Evolutionary conservation across 2,329 filamentous ascomycete species (phyloP).

Genomic region (Colletotrichum sublineola): DNA sequence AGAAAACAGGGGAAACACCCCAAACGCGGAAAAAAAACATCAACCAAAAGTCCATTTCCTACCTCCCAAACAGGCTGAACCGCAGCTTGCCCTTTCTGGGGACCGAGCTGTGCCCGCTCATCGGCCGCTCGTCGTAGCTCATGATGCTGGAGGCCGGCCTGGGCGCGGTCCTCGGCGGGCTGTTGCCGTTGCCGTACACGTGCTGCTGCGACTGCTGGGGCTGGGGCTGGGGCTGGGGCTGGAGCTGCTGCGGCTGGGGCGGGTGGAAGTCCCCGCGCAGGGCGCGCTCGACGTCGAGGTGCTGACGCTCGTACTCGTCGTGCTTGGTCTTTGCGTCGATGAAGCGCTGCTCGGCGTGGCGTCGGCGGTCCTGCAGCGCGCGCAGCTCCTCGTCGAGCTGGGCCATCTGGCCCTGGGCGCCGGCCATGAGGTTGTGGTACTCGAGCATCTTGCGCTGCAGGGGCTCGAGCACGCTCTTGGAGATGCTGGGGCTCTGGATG

Average conservation of each 20-base stretch:
- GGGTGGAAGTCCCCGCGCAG: constrained; percentile 54
- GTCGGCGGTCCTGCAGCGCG: constrained; percentile 56
- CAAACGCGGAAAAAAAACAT: too few relatives aligned
- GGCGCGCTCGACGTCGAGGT: constrained; percentile 57
- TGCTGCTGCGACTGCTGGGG: constrained; percentile 36
- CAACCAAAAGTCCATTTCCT: constrained; percentile 3
- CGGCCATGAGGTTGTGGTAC: constrained; percentile 58
- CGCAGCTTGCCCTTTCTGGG: constrained; percentile 40
- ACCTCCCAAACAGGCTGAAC: constrained; percentile 42
- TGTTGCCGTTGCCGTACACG: constrained; percentile 28
- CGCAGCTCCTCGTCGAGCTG: constrained; percentile 60
- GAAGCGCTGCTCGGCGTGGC: constrained; percentile 57
- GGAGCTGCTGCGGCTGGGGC: constrained; percentile 22
- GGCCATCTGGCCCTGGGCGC: constrained; percentile 57
- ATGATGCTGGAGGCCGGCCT: constrained; percentile 38
- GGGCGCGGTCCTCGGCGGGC: constrained; percentile 29
- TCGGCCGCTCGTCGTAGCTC: constrained; percentile 41
- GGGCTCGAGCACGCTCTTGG: constrained; percentile 59
- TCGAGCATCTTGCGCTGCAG: constrained; percentile 60
- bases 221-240: constrained; percentile 12
- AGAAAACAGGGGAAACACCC: too few relatives aligned
- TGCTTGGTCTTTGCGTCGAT: constrained; percentile 59
- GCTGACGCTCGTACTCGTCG: constrained; percentile 59
- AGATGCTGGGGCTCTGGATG: constrained; percentile 59
- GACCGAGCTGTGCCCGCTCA: constrained; percentile 36